Percentiles rank a stretch among this genome's conserved stretches.
phyloP scores from a whole-genome alignment of 2,329 filamentous ascomycete genomes.

The Xylaria sp. region DNA sequence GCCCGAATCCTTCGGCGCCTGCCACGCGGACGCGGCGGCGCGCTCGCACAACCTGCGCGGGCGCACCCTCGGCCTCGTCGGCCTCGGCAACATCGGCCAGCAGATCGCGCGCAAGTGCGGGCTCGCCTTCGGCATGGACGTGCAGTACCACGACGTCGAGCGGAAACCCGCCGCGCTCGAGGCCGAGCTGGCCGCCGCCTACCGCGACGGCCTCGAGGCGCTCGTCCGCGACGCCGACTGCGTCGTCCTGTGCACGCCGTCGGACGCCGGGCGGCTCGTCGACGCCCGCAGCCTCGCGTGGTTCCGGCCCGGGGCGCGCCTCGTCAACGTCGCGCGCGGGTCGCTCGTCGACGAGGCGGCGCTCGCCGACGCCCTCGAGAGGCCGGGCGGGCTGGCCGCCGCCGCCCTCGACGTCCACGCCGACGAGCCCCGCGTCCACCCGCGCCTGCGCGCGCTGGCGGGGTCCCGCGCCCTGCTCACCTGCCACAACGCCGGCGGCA shows the following conservation, averaged over 20 bases:
- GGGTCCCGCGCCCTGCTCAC: slow-evolving; percentile 58
- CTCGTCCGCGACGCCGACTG: slow-evolving; percentile 60
- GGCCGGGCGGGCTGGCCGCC: slow-evolving; percentile 48
- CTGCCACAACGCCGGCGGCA: slow-evolving; percentile 70
- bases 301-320: slow-evolving; percentile 57
- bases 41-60: slow-evolving; percentile 66
- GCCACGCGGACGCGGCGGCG: slow-evolving; percentile 62
- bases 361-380: slow-evolving; percentile 62
- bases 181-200: slow-evolving; percentile 47
- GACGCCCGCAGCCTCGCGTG: slow-evolving; percentile 48
- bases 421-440: slow-evolving; percentile 58
- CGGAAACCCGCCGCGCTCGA: slow-evolving; percentile 51
- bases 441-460: slow-evolving; percentile 46
- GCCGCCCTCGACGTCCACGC: slow-evolving; percentile 68
- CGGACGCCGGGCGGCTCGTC: slow-evolving; percentile 51
- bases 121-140: slow-evolving; percentile 66
- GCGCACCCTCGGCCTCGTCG: slow-evolving; percentile 66
- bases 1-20: slow-evolving; percentile 52
- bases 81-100: slow-evolving; percentile 68
- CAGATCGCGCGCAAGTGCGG: slow-evolving; percentile 61
- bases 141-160: slow-evolving; percentile 64
- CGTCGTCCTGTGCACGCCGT: slow-evolving; percentile 63
- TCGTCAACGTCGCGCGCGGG: slow-evolving; percentile 70
- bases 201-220: slow-evolving; percentile 53
- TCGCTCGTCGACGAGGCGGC: slow-evolving; percentile 67